Evolutionary conservation across 2,329 filamentous ascomycete genomes (phyloP).

Genomic region (Aphanocladium album): DNA sequence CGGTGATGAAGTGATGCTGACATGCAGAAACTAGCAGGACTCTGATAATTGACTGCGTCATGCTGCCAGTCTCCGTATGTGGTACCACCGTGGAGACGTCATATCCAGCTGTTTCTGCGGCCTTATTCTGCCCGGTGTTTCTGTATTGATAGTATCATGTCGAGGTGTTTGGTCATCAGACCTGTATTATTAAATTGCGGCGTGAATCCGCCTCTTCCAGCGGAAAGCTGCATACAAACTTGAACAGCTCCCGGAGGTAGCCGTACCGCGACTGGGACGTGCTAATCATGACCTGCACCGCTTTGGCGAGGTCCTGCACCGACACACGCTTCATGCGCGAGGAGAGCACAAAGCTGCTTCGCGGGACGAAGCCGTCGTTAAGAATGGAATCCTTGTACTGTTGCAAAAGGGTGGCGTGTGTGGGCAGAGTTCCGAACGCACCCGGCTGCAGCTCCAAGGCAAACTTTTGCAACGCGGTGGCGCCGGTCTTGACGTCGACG

Average conservation of each 20-base stretch:
- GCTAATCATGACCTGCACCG: slow-evolving; percentile 69
- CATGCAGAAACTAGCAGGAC: not conserved
- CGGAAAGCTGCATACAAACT: slow-evolving; percentile 77
- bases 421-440: slow-evolving; percentile 69
- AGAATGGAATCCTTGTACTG: slow-evolving; percentile 77
- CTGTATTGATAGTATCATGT: no score
- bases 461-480: slow-evolving; percentile 63
- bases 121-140: no score
- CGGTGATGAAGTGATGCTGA: not conserved
- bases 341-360: slow-evolving; percentile 37
- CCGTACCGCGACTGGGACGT: slow-evolving; percentile 62
- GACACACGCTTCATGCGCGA: slow-evolving; percentile 53
- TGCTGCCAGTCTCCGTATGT: not conserved
- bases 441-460: slow-evolving; percentile 70
- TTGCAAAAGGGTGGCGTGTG: slow-evolving; percentile 67
- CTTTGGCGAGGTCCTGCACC: slow-evolving; percentile 73
- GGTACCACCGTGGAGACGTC: no score
- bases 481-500: slow-evolving; percentile 38
- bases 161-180: slow-evolving; percentile 29
- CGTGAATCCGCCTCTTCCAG: slow-evolving; percentile 69
- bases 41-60: not conserved
- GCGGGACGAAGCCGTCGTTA: slow-evolving; percentile 57
- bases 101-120: no score
- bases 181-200: slow-evolving; percentile 58
- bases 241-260: slow-evolving; percentile 78